phyloP scores from a whole-genome alignment of 495 filamentous ascomycete genomes.

The Sporormia fimetaria region DNA sequence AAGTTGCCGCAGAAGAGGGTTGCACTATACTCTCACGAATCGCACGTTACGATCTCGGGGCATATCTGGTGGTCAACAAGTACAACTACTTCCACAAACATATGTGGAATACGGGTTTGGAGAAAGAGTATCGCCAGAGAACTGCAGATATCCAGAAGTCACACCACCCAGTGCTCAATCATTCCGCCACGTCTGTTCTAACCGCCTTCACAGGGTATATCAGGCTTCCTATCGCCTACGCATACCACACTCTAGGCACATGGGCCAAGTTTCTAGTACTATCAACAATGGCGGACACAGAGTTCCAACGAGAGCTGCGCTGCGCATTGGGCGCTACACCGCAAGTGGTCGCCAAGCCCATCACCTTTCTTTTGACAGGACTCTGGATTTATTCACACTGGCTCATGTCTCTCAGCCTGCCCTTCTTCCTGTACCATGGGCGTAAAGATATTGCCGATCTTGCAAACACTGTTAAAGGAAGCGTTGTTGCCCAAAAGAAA shows the following conservation, averaged over 20 bases:
- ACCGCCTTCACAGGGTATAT: slow-evolving; percentile 4
- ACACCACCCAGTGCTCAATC: slow-evolving; percentile 14
- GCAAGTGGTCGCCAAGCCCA: slow-evolving; percentile 33
- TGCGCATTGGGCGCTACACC: slow-evolving; percentile 36
- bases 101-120: slow-evolving; percentile 4
- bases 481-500: slow-evolving; percentile 21
- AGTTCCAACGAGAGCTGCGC: slow-evolving; percentile 48
- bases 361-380: slow-evolving; percentile 34
- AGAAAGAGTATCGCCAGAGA: slow-evolving; percentile 19
- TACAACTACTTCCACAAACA: slow-evolving; percentile 24
- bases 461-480: slow-evolving; percentile 22
- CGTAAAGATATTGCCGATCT: slow-evolving; percentile 19
- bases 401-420: slow-evolving; percentile 30
- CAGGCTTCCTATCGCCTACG: slow-evolving; percentile 13
- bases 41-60: slow-evolving; percentile 29
- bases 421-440: slow-evolving; percentile 36
- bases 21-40: slow-evolving; percentile 22
- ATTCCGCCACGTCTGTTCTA: slow-evolving; percentile 12
- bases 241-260: slow-evolving; percentile 36
- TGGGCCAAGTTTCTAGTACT: slow-evolving; percentile 44
- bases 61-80: slow-evolving; percentile 20
- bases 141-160: slow-evolving; percentile 21
- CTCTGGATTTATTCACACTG: slow-evolving; percentile 38
- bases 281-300: slow-evolving; percentile 45
- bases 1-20: slow-evolving; percentile 22